phyloP scores from a whole-genome alignment of 805 yeast genomes.

The Candida vartiovaarae region DNA sequence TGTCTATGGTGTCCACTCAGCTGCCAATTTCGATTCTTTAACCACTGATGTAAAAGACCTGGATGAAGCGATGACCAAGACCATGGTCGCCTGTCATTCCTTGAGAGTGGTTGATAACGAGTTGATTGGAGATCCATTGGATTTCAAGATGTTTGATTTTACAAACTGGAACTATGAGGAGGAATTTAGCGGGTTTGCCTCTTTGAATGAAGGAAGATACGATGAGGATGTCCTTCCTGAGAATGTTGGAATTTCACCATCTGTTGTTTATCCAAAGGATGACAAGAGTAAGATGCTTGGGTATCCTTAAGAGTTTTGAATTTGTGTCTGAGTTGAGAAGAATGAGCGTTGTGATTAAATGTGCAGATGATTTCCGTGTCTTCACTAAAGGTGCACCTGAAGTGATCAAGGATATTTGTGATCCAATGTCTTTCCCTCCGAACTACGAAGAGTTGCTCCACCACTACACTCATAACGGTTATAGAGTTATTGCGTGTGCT shows the following conservation, averaged over 20 bases:
- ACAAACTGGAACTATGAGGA: constrained; percentile 74
- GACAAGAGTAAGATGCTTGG: constrained; percentile 34
- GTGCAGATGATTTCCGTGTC: constrained; percentile 37
- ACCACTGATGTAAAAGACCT: constrained; percentile 16
- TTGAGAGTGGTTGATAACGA: constrained; percentile 72
- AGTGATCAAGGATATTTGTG: constrained; percentile 74
- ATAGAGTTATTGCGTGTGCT: constrained; percentile 93
- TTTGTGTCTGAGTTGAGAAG: constrained; percentile 80
- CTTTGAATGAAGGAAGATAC: constrained; percentile 31
- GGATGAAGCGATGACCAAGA: constrained; percentile 30
- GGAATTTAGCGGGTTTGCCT: constrained; percentile 39
- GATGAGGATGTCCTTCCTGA: constrained; percentile 35
- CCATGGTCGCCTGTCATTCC: constrained; percentile 72
- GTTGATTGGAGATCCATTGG: constrained; percentile 89
- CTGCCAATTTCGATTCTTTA: constrained; percentile 24
- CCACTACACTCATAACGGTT: constrained; percentile 88
- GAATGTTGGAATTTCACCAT: constrained; percentile 38
- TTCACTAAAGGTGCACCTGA: constrained; percentile 98
- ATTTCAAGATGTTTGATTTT: constrained; percentile 87
- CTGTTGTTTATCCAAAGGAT: constrained; percentile 41
- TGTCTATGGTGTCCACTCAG: constrained; percentile 58
- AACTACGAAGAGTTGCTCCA: constrained; percentile 70
- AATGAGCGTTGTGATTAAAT: constrained; percentile 76
- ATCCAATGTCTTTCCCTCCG: constrained; percentile 60
- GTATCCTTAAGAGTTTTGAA: constrained; percentile 59